Evolutionary conservation across 805 yeast genomes (phyloP).

Genomic region (Tetrapisispora namnaoensis): DNA sequence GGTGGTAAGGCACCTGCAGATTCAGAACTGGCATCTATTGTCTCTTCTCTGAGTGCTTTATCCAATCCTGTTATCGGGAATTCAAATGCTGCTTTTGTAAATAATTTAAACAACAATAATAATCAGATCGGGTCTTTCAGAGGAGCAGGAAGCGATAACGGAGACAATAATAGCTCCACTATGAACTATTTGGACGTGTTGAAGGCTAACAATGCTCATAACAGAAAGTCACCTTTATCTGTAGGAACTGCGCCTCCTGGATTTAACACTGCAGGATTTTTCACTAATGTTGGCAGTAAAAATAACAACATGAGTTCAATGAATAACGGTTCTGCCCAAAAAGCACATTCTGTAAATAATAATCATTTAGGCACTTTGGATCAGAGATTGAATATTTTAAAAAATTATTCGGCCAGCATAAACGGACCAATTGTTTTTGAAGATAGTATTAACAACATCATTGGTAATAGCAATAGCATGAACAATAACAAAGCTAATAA

Average conservation of each 20-base stretch:
- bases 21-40: conserved; percentile 28
- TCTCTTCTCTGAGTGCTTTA: conserved; percentile 29
- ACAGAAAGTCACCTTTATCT: conserved; percentile 17
- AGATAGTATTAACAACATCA: background rate
- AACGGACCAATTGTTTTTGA: conserved; percentile 14
- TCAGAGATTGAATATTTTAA: conserved; percentile 14
- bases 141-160: conserved; percentile 10
- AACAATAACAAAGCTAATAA: background rate
- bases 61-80: conserved; percentile 14
- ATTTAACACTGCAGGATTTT: background rate
- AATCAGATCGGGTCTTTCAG: conserved; percentile 25
- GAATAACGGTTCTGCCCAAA: background rate
- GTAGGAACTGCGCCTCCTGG: conserved; percentile 24
- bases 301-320: background rate
- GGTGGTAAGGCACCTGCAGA: conserved; percentile 13
- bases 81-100: background rate
- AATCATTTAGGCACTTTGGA: background rate
- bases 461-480: background rate
- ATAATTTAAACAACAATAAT: background rate
- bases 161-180: conserved; percentile 6
- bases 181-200: background rate
- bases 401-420: conserved; percentile 21
- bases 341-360: background rate
- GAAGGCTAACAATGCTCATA: conserved; percentile 1
- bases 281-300: conserved; percentile 1